A percentile compares a stretch with the other conserved stretches of the same genome.
These are phyloP conservation scores for Eucalyptus erythrocorys DNA, from an alignment of 345 rosid genomes.

Conservation along the genomic window DNA sequence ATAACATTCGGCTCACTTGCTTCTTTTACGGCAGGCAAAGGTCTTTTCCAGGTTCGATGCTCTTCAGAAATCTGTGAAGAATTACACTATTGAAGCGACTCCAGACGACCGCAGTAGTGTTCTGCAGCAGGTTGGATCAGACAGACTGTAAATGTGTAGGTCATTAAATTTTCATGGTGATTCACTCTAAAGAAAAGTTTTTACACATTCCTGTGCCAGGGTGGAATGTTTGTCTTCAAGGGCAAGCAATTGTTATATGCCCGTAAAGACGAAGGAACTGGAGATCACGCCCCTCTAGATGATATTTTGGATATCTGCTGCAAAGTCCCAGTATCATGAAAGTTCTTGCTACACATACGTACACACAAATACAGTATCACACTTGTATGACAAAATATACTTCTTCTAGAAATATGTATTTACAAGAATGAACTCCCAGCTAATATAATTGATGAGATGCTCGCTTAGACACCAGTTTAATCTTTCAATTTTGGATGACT, in stretches of 20 bases:
- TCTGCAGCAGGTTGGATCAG: slow-evolving; percentile 59
- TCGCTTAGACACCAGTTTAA: not conserved
- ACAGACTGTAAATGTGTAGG: not conserved
- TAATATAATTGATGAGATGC: not conserved
- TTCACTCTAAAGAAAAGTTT: not conserved
- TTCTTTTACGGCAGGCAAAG: slow-evolving; percentile 27
- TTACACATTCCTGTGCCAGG: slow-evolving; percentile 11
- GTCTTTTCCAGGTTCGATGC: slow-evolving; percentile 53
- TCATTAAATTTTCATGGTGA: not conserved
- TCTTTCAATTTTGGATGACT: not conserved
- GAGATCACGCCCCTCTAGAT: slow-evolving; percentile 73
- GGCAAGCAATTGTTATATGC: slow-evolving; percentile 70
- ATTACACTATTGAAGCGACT: slow-evolving; percentile 69
- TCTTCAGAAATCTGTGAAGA: slow-evolving; percentile 44
- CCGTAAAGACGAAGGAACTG: slow-evolving; percentile 77
- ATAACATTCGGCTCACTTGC: not conserved
- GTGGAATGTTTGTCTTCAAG: slow-evolving; percentile 89
- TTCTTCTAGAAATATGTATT: not conserved
- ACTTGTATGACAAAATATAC: not conserved
- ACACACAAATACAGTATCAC: not conserved
- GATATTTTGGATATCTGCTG: slow-evolving; percentile 53
- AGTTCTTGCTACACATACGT: not conserved
- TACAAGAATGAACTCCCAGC: not conserved
- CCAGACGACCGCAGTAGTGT: slow-evolving; percentile 78
- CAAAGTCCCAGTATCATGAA: slow-evolving; percentile 42